Percentiles rank a stretch among this genome's conserved stretches.
Evolutionary conservation across 2,329 filamentous ascomycete genomes (phyloP).

Genomic region (Aspergillus melleus): DNA sequence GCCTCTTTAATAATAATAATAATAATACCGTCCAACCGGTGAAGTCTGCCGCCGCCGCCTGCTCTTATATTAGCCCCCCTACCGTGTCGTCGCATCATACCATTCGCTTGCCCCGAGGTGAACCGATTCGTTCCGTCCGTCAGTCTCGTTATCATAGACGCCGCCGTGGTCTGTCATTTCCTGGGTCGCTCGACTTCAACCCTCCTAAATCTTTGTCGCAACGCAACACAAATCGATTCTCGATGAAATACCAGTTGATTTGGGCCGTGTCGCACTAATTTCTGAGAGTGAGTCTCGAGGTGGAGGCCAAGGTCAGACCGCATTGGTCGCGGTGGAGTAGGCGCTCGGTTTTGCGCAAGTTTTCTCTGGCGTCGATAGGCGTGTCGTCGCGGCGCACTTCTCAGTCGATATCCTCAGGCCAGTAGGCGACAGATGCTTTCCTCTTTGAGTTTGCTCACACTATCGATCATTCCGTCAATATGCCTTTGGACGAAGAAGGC

Average conservation of each 20-base stretch:
- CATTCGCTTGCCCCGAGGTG: background rate
- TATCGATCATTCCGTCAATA: conserved; percentile 19
- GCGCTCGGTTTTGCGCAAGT: background rate
- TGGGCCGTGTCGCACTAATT: background rate
- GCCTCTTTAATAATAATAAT: background rate
- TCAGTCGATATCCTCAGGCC: background rate
- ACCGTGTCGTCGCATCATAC: background rate
- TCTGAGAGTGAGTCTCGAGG: background rate
- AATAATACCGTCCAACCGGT: background rate
- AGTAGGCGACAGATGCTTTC: background rate
- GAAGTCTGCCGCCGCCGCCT: background rate
- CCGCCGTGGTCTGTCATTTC: background rate
- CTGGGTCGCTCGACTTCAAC: background rate
- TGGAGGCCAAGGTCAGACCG: background rate
- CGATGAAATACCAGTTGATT: background rate
- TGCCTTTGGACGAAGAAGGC: conserved; percentile 47
- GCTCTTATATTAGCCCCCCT: background rate
- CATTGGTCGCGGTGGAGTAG: background rate
- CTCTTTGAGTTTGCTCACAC: background rate
- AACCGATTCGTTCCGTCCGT: background rate
- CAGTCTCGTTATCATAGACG: background rate
- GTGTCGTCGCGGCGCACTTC: background rate
- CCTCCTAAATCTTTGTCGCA: background rate
- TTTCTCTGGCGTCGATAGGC: background rate
- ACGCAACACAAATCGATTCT: background rate